Base-by-base conservation (phyloP, 805 yeast species). In the Wickerhamiella sorbophila region DNA sequence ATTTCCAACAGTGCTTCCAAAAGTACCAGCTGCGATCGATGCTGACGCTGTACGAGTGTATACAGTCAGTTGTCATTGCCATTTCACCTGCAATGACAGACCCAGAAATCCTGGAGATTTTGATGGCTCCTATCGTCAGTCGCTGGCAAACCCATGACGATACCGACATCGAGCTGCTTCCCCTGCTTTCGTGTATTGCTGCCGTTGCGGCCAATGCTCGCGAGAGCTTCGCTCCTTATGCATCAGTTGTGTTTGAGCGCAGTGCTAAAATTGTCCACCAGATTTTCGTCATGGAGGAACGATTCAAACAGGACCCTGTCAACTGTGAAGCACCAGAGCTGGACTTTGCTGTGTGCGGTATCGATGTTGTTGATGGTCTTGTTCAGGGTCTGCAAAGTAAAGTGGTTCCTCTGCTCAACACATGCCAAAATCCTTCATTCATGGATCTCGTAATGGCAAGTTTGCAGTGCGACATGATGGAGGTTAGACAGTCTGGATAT, bases 401-500 rank as follows among this genome's bases (percentile, higher is more conserved):
- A 47, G 67, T 77, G 24, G 72, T 67, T 8, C 79, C 72, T 33
- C 62, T 82, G 48, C 68, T 79, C 39, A 42, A 40, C 12, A 45
- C 47, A 22, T 44, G 53, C 40, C 51, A 55, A 19, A 64, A 63
- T 39, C 58, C 59, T 2, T 55, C 64, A 1, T 55, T 87, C 43
- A 69, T 83, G 64, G 75, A 72, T 31, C 63, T 86, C 38, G 56
- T 87, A 43, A 52, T 81, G 24, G 67, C 73, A 36, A 79, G 93
- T 55, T 69, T 85, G 48, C 79, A 77, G 48, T 94, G 85, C 57
- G 71, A 74, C 4, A 72, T 69, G 20, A 77, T 76, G 47, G 97
- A 91, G 58, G 95, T 91, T n/a, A 72, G 96, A 48, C 98, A 91
- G 61, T 75, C 85, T 44, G 84, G 88, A 0, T 85, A 77, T 63